Percentiles rank a stretch among this genome's conserved stretches.
Evolutionary conservation across 2,329 filamentous ascomycete genomes (phyloP).

Genomic region (Phaeophleospora eucalypticola): DNA sequence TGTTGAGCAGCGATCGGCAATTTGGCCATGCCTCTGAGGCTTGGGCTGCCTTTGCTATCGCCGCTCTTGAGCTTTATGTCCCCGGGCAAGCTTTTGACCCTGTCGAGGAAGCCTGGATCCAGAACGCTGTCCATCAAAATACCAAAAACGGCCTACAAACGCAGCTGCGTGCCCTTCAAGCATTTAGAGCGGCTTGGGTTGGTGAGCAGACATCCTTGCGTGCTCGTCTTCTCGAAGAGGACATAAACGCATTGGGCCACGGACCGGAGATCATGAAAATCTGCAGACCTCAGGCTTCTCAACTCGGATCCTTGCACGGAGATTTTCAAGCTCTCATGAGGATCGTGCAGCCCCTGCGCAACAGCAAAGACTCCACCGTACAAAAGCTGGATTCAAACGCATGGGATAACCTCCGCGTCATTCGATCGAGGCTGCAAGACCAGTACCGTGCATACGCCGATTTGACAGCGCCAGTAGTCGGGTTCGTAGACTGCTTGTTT

Average conservation of each 20-base stretch:
- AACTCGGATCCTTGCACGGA: conserved; percentile 69
- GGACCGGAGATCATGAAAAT: conserved; percentile 64
- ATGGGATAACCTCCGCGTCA: conserved; percentile 46
- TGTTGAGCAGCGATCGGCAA: not conserved
- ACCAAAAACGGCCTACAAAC: conserved; percentile 53
- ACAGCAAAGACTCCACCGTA: not conserved
- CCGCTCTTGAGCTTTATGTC: conserved; percentile 73
- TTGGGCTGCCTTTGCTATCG: conserved; percentile 72
- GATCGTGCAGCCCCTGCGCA: conserved; percentile 15
- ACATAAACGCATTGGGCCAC: conserved; percentile 61
- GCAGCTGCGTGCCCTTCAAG: conserved; percentile 57
- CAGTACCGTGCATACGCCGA: conserved; percentile 80
- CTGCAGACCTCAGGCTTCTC: conserved; percentile 65
- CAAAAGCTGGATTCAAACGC: conserved; percentile 8
- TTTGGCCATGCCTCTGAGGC: conserved; percentile 42
- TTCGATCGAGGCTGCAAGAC: conserved; percentile 64
- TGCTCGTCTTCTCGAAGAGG: conserved; percentile 57
- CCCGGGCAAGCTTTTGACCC: conserved; percentile 86
- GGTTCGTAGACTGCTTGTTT: conserved; percentile 71
- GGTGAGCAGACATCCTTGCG: conserved; percentile 66
- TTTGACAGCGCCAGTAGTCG: conserved; percentile 71
- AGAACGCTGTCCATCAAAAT: conserved; percentile 56
- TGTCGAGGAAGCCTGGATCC: conserved; percentile 57
- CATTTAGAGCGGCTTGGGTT: conserved; percentile 65
- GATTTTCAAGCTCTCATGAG: conserved; percentile 56